Evolutionary conservation across 2,329 filamentous ascomycete genomes (phyloP).

Genomic region (Colletotrichum coccodes): DNA sequence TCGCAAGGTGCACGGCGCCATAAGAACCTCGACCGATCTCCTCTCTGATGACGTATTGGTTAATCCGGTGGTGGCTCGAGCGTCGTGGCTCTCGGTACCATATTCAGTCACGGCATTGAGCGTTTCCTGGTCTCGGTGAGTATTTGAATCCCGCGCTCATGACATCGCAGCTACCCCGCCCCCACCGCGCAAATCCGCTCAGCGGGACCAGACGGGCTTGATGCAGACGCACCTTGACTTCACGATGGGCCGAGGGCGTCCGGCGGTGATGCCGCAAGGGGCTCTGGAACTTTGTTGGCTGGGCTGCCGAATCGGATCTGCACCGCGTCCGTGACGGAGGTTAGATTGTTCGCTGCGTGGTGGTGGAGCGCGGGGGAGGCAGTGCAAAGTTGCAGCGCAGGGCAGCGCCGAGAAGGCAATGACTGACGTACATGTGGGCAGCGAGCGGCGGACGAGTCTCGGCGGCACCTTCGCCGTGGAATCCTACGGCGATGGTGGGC

Average conservation of each 20-base stretch:
- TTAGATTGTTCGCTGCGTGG: conserved; percentile 20
- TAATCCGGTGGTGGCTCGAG: conserved; percentile 84
- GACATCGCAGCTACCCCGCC: conserved; percentile 22
- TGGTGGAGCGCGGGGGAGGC: conserved; percentile 33
- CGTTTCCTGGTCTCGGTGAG: conserved; percentile 73
- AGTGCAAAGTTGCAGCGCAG: conserved; percentile 31
- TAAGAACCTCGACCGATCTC: conserved; percentile 98
- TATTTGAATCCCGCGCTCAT: neutral
- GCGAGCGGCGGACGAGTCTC: conserved; percentile 44
- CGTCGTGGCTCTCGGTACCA: conserved; percentile 84
- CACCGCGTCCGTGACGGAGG: conserved; percentile 7
- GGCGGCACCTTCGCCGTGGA: conserved; percentile 24
- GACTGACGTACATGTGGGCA: conserved; percentile 54
- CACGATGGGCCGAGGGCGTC: conserved; percentile 66
- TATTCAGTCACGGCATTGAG: conserved; percentile 90
- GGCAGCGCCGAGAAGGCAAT: conserved; percentile 1
- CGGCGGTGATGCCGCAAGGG: conserved; percentile 67
- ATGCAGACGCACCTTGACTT: conserved; percentile 61
- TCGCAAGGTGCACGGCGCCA: conserved; percentile 89
- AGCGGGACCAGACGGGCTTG: neutral
- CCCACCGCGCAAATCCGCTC: conserved; percentile 34
- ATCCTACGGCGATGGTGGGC: conserved; percentile 30
- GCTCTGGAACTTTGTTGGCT: conserved; percentile 54
- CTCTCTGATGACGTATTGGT: conserved; percentile 93
- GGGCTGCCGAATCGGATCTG: conserved; percentile 34